phyloP scores from a whole-genome alignment of 768 basidiomycete species.

The Boletus eberwhitei region DNA sequence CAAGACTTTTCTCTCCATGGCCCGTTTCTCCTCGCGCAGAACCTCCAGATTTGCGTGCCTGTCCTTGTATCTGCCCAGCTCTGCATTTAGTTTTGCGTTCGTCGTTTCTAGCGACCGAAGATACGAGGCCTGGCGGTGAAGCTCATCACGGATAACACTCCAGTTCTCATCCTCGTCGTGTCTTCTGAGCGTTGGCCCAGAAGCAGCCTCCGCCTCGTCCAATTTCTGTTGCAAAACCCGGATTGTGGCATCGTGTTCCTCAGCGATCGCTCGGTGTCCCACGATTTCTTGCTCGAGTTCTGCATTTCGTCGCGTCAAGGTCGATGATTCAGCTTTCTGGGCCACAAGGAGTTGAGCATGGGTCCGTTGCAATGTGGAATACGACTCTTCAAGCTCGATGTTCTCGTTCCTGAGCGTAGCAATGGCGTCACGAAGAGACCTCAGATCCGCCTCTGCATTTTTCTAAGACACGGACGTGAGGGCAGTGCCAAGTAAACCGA shows the following conservation, averaged over 20 bases:
- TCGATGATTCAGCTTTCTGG: slow-evolving; percentile 50
- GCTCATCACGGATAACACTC: slow-evolving; percentile 62
- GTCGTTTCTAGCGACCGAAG: slow-evolving; percentile 55
- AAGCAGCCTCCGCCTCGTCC: slow-evolving; percentile 40
- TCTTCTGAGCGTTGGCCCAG: slow-evolving; percentile 28
- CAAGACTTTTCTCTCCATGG: slow-evolving; percentile 51
- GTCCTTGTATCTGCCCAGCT: slow-evolving; percentile 52
- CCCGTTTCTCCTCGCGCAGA: slow-evolving; percentile 69
- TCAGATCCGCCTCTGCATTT: slow-evolving; percentile 49
- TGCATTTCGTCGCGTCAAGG: slow-evolving; percentile 43
- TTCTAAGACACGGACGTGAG: slow-evolving; percentile 32
- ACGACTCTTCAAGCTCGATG: slow-evolving; percentile 58
- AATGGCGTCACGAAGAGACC: slow-evolving; percentile 47
- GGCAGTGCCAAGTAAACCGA: not conserved
- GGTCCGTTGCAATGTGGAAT: slow-evolving; percentile 45
- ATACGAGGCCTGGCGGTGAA: slow-evolving; percentile 63
- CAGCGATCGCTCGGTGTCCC: slow-evolving; percentile 39
- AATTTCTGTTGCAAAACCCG: slow-evolving; percentile 46
- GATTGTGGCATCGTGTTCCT: slow-evolving; percentile 40
- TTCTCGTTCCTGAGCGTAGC: slow-evolving; percentile 53
- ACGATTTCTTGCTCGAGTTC: slow-evolving; percentile 48
- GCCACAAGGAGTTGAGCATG: slow-evolving; percentile 48
- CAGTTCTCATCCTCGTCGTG: slow-evolving; percentile 52
- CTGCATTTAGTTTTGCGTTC: slow-evolving; percentile 53
- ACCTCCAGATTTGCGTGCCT: slow-evolving; percentile 63